Percentiles rank a stretch among this genome's conserved stretches.
phyloP scores from a whole-genome alignment of 129 eudicot species.

The Scalesia atractyloides region DNA sequence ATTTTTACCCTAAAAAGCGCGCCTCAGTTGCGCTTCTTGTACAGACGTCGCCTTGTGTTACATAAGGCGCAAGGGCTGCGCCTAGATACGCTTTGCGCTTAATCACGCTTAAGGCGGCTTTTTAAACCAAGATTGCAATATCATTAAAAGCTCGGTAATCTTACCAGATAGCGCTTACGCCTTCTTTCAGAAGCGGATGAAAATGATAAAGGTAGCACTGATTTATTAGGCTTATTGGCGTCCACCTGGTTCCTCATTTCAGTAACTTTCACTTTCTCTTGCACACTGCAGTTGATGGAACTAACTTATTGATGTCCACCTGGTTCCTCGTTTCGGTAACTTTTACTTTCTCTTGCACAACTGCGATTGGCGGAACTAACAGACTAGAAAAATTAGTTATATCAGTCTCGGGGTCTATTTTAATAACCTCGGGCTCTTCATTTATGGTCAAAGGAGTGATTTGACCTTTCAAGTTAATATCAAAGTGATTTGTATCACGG shows the following conservation, averaged over 20 bases:
- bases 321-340: slow-evolving; percentile 30
- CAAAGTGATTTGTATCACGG: slow-evolving; percentile 34
- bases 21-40: too few relatives aligned
- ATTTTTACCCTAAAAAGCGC: too few relatives aligned
- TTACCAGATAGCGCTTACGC: slow-evolving; percentile 46
- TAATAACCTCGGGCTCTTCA: slow-evolving; percentile 27
- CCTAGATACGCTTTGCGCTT: too few relatives aligned
- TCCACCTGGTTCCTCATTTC: slow-evolving; percentile 32
- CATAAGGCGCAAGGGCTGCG: too few relatives aligned
- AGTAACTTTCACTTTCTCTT: slow-evolving; percentile 35
- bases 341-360: slow-evolving; percentile 36
- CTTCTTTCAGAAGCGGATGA: slow-evolving; percentile 36
- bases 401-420: slow-evolving; percentile 24
- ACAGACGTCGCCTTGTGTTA: too few relatives aligned
- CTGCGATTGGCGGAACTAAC: slow-evolving; percentile 27
- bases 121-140: too few relatives aligned
- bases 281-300: slow-evolving; percentile 32
- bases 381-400: slow-evolving; percentile 44
- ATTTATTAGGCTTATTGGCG: slow-evolving; percentile 21
- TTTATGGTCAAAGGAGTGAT: slow-evolving; percentile 27
- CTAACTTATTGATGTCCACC: slow-evolving; percentile 13
- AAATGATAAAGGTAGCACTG: slow-evolving; percentile 30
- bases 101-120: too few relatives aligned
- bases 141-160: slow-evolving; percentile 17
- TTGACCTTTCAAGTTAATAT: slow-evolving; percentile 33